Evolutionary conservation across 2,329 filamentous ascomycete species (phyloP).

Genomic region (Talaromyces sp.): DNA sequence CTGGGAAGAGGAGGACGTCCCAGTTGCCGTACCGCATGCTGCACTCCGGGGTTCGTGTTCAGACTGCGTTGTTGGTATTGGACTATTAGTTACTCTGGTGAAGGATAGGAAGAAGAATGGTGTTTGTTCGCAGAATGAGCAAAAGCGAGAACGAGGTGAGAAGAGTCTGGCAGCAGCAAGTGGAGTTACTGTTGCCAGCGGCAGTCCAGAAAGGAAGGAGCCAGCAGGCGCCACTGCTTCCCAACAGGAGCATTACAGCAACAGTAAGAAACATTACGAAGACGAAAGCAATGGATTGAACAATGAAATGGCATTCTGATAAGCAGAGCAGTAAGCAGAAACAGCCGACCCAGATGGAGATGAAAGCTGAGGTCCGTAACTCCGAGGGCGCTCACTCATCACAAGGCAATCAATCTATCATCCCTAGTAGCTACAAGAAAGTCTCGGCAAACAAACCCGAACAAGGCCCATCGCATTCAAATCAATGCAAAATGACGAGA

Average conservation of each 20-base stretch:
- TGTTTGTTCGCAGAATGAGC: not conserved
- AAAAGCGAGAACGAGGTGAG: not conserved
- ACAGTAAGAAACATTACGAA: not conserved
- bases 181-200: not conserved
- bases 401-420: slow-evolving; percentile 6
- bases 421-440: slow-evolving; percentile 19
- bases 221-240: not conserved
- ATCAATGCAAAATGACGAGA: slow-evolving; percentile 7
- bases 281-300: not conserved
- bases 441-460: slow-evolving; percentile 11
- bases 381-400: slow-evolving; percentile 11
- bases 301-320: not conserved
- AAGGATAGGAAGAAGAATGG: not conserved
- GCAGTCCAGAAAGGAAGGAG: not conserved
- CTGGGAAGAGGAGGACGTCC: slow-evolving; percentile 77
- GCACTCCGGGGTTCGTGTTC: slow-evolving; percentile 9
- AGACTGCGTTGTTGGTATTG: not conserved
- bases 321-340: slow-evolving; percentile 1
- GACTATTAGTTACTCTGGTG: not conserved
- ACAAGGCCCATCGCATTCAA: slow-evolving; percentile 4
- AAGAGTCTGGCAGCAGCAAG: not conserved
- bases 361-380: slow-evolving; percentile 15
- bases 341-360: slow-evolving; percentile 3
- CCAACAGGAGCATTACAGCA: not conserved
- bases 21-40: slow-evolving; percentile 80